phyloP scores from a whole-genome alignment of 2,329 filamentous ascomycete species.

The Podosphaera aphanis region DNA sequence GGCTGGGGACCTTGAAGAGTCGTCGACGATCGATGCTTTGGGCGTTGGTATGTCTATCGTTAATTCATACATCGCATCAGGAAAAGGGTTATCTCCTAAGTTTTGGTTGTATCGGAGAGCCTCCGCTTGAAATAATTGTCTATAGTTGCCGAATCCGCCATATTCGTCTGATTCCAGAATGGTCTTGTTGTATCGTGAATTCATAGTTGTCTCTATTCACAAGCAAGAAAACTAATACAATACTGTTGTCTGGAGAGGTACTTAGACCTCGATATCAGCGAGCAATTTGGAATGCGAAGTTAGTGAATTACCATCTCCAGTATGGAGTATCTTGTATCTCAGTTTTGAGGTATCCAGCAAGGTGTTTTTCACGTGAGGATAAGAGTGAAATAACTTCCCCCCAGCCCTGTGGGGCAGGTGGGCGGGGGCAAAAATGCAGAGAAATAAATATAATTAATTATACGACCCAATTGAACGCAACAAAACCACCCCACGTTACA shows the following conservation, averaged over 20 bases:
- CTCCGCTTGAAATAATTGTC: not conserved
- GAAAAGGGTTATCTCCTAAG: not conserved
- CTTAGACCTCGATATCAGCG: not conserved
- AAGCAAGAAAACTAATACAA: not conserved
- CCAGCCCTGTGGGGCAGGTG: not conserved
- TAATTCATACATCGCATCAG: not conserved
- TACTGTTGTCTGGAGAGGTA: not conserved
- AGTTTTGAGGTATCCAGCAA: constrained; percentile 1
- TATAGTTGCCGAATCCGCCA: not conserved
- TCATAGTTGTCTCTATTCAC: not conserved
- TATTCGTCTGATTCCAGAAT: not conserved
- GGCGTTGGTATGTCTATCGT: too few species aligned
- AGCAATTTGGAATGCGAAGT: not conserved
- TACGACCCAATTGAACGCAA: too few species aligned
- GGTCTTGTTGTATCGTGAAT: not conserved
- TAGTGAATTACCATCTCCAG: not conserved
- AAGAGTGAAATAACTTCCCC: not conserved
- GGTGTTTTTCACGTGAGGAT: constrained; percentile 1
- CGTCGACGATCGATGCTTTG: not conserved
- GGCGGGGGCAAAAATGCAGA: not conserved
- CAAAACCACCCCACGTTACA: too few species aligned
- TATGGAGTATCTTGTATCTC: not conserved
- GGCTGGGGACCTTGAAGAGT: not conserved
- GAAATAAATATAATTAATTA: constrained; percentile 1
- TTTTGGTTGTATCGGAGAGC: not conserved